Conservation (phyloP, 1,139 yeast species). For the Nematodospora anomalae region DNA sequence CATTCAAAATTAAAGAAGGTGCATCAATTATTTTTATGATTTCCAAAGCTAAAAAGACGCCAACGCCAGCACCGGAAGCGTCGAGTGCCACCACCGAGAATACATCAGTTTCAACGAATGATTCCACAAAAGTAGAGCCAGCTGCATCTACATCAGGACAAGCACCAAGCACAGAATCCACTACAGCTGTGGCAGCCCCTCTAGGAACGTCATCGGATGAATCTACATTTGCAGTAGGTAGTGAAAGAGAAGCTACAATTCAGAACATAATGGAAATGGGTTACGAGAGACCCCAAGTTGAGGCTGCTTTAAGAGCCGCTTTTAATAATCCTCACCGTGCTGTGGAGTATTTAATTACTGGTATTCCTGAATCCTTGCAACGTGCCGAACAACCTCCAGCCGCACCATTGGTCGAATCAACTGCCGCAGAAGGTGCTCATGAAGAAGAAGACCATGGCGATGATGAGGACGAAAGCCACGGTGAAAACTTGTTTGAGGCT, state of each 20-base stretch:
- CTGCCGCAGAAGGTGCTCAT: conserved; percentile 25
- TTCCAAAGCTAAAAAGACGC: conserved; percentile 49
- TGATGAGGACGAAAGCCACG: conserved; percentile 29
- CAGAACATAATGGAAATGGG: conserved; percentile 95
- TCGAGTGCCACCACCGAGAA: conserved; percentile 14
- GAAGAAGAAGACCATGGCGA: conserved; percentile 24
- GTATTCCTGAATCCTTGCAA: conserved; percentile 73
- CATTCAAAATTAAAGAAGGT: conserved; percentile 78
- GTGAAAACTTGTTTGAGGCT: conserved; percentile 62
- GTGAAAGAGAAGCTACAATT: conserved; percentile 66
- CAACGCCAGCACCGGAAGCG: conserved; percentile 19
- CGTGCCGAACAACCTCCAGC: conserved; percentile 26
- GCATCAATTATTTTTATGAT: conserved; percentile 94
- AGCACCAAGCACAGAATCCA: conserved; percentile 2
- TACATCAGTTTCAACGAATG: conserved; percentile 25
- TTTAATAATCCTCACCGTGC: conserved; percentile 98
- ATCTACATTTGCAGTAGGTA: conserved; percentile 59
- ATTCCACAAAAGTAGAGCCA: conserved; percentile 14
- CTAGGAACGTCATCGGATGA: conserved; percentile 14
- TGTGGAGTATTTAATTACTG: conserved; percentile 88
- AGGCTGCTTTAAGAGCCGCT: conserved; percentile 90
- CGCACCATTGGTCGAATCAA: conserved; percentile 16
- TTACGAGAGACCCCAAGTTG: conserved; percentile 83
- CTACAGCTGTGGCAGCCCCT: conserved; percentile 12
- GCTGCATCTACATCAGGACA: conserved; percentile 15